Base-by-base conservation (phyloP, 805 yeast genomes). In the Yamadazyma sp. region DNA sequence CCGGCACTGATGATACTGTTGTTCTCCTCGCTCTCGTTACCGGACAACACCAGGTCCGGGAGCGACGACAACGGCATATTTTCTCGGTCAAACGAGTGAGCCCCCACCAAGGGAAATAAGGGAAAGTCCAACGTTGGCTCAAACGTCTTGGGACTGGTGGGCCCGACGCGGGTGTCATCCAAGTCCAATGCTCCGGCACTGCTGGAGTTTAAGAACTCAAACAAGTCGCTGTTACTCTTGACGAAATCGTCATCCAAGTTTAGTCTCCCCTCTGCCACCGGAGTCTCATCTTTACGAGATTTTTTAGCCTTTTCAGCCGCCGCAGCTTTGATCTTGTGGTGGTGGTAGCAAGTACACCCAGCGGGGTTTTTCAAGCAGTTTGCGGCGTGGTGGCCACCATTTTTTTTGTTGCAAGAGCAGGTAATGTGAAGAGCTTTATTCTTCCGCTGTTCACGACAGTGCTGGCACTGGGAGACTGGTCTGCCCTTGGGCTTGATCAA, bases 401-500 rank as follows among this genome's bases (percentile, higher is more conserved):
- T 47, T 57, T 70, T 59, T 47, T 77, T 71, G 8, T 81, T 80
- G 65, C 95, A 87, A 3, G 78, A 70, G 60, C 98, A 87, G 14
- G 73, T 59, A 5, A 76, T 76, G 55, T 85, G 93, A 2, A 78
- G 66, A 50, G 82, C 79, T 49, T 81, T 82, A 44, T 70, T 54
- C 53, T 79, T 81, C 24, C 95, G 67, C 48, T 81, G 75, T 40
- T 82, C 87, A 45, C 88, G 80, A 57, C 96, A 91, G 55, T 85
- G 95, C 25, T 74, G 70, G 54, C 98, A 91, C 54, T 89, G 96
- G 1, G 95, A 82, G 0, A 96, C 80, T 1, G 99, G 99, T 40
- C 99, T 71, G 3, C 99, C 99, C 57, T 93, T 93, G 12, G 95
- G 96, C 56, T 93, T 93, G 59, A 93, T 91, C 85, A 84, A 84